phyloP scores from a whole-genome alignment of 2,329 filamentous ascomycete species.

The Trichoderma breve region DNA sequence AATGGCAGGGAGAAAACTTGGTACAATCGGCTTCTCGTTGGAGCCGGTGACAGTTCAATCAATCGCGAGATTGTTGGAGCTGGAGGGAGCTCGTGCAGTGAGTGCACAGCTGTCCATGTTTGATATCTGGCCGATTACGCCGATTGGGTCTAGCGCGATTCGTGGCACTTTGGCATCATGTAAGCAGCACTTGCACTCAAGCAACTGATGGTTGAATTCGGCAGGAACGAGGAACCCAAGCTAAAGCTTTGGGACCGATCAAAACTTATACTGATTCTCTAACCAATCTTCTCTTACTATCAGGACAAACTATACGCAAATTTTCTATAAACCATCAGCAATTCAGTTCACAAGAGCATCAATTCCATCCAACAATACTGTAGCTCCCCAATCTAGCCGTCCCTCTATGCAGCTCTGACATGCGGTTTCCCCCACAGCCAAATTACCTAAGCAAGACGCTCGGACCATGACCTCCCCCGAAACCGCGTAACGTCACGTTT shows the following conservation, averaged over 20 bases:
- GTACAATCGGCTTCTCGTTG: neutral
- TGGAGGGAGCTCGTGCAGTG: neutral
- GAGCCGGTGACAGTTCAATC: neutral
- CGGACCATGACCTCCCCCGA: neutral
- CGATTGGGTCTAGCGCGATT: conserved; percentile 33
- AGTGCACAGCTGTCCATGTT: conserved; percentile 25
- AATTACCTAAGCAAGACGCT: conserved; percentile 9
- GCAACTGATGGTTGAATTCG: neutral
- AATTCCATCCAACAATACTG: no score
- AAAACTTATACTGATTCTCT: neutral
- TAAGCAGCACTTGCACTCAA: neutral
- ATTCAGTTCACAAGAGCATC: neutral
- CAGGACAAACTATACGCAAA: neutral
- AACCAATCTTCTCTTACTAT: neutral
- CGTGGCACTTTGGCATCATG: neutral
- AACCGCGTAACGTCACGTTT: conserved; percentile 2
- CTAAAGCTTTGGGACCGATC: accelerated
- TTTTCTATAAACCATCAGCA: neutral
- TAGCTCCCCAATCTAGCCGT: neutral
- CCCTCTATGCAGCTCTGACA: neutral
- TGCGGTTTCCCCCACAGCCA: neutral
- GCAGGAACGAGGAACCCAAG: neutral
- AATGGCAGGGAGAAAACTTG: conserved; percentile 6
- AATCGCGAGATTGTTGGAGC: conserved; percentile 19
- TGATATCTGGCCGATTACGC: conserved; percentile 36